Base-by-base conservation (phyloP, 2,329 filamentous ascomycete genomes). In the Biscogniauxia sp. region DNA sequence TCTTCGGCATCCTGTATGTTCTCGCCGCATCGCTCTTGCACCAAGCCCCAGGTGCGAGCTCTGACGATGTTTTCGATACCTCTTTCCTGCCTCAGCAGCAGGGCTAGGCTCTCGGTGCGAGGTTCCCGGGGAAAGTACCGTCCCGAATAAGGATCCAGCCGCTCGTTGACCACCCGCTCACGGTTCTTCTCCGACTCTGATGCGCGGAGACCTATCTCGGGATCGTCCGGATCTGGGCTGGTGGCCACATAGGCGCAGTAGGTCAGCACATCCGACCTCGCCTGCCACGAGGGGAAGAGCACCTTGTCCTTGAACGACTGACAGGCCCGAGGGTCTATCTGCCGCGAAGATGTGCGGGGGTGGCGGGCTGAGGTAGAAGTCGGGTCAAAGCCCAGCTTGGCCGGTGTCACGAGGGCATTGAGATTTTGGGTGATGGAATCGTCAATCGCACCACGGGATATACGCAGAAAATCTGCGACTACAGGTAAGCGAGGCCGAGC, bases 351-450 rank as follows among this genome's bases (percentile, higher is more conserved):
- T 0, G 84, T 77, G 50, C 81, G 78, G 1, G 84, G 79, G 23
- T 81, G 79, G 56, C 89, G 85, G 15, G 83, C 79, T 0, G 88
- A 84, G 0, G 92, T 96, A 0, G 91, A 93, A 0, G 83, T 78
- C 1, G 94, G 91, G 72, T 97, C 90, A 76, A 97, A 98, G 17
- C 87, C 86, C 49, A 77, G 76, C 52, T 81, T 79, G 13, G 91
- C 83, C 0, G 94, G 94, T 0, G 89, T 93, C 52, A 92, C 79
- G 45, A 98, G 84, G 1, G 92, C 92, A 79, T 98, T 98, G 63
- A 99, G 86, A 70, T 96, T 94, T 72, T 97, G 93, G 0, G 88
- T 87, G 72, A 99, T 98, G 52, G 91, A 92, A 77, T 99, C 95
- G 77, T 99, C 95, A 71, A 97, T 89, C 54, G 90, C 86, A 56